A percentile compares a stretch with the other conserved stretches of the same genome.
Evolutionary conservation across 2,329 filamentous ascomycete species (phyloP).

Genomic region (Penicillium aurantiogriseum): DNA sequence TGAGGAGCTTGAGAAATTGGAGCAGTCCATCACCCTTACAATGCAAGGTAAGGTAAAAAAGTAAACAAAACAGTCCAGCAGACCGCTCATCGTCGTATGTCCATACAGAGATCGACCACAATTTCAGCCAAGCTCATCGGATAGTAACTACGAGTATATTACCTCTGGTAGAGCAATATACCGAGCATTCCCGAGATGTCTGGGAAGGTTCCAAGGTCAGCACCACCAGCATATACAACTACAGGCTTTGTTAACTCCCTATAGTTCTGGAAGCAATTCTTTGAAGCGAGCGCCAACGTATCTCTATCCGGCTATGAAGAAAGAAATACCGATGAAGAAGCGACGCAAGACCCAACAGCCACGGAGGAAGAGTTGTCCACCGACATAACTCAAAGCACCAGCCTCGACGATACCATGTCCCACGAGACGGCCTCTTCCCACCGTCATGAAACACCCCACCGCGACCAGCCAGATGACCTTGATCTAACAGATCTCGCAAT

Average conservation of each 20-base stretch:
- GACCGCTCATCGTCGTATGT: constrained; percentile 11
- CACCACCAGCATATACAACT: not conserved
- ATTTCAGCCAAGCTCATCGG: constrained; percentile 93
- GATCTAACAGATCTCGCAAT: constrained; percentile 45
- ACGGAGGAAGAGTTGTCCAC: constrained; percentile 57
- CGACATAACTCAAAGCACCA: constrained; percentile 46
- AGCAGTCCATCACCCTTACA: constrained; percentile 94
- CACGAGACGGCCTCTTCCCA: constrained; percentile 43
- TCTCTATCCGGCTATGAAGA: constrained; percentile 95
- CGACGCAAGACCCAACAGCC: constrained; percentile 51
- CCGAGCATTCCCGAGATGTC: constrained; percentile 85
- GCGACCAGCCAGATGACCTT: constrained; percentile 43
- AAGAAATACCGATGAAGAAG: constrained; percentile 59
- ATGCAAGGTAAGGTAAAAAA: constrained; percentile 66
- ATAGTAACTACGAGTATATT: constrained; percentile 94
- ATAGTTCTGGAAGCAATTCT: constrained; percentile 99
- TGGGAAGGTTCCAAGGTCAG: constrained; percentile 93
- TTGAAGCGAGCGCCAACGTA: constrained; percentile 96
- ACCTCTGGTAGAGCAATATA: constrained; percentile 91
- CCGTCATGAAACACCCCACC: constrained; percentile 28
- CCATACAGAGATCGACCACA: constrained; percentile 85
- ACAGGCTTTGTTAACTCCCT: constrained; percentile 8
- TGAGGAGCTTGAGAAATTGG: constrained; percentile 91
- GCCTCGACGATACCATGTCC: constrained; percentile 37
- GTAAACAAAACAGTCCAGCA: constrained; percentile 17